Evolutionary conservation across 2,329 filamentous ascomycete species (phyloP), one percentile per base, ranked within the genome.

Genomic region (Blastomyces parvus): DNA sequence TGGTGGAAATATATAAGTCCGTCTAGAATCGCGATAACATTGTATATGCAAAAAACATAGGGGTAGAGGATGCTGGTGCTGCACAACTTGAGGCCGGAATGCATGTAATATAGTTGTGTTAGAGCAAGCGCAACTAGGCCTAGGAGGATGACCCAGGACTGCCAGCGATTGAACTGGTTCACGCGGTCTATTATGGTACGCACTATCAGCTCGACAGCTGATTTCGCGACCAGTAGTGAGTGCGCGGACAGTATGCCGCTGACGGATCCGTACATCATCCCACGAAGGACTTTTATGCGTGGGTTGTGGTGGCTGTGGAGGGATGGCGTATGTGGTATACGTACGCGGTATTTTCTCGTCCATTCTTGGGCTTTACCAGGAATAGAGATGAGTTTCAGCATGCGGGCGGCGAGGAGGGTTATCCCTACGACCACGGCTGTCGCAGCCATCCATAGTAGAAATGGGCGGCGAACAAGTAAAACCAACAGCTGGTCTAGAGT

Each of bases 21-120:
- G 76, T 99, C 94, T 69, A 97, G 81, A 69, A 99, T 99, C 68
- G 94, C 94, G 72, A 97, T 92, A 71, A 99, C 96, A 81, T 99
- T 99, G 82, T 97, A 99, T 67, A 97, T 86, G 82, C 94, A 99
- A 77, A 99, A 99, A 48, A 97, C 92, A 69, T 97, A 87, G 5
- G 94, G 94, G 76, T 99, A 99, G 68, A 99, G 82, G 66, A 97
- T 88, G 70, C 91, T 96, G 27, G 94, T 97, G 62, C 92, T 97
- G 75, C 95, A 91, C 61, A 99, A 83, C 77, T 96, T 96, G 66
- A 99, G 83, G 61, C 94, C 94, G 53, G 90, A 86, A 73, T 99
- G 94, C 65, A 99, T 85, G 76, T 95, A 97, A 78, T 96, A 99
- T 6, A 99, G 84, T 76, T 99, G 94, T 55, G 87, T 89, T 55